Conservation (phyloP, 2,329 filamentous ascomycete species). For the Keithomyces neogunnii region DNA sequence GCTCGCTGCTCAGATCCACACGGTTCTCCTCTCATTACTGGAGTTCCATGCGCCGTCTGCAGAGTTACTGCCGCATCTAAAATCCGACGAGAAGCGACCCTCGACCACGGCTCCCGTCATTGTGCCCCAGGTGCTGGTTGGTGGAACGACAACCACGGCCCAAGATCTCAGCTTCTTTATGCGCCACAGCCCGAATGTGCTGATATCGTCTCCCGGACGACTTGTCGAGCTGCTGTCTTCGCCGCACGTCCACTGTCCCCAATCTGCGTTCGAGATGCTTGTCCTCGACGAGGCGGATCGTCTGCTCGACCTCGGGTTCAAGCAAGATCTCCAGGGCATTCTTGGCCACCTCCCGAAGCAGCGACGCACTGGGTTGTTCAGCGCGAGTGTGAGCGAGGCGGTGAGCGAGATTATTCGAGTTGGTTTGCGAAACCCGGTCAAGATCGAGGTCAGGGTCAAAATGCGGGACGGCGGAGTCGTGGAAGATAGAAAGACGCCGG, state of each 20-base stretch:
- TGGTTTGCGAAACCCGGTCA: conserved; percentile 87
- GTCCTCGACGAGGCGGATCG: conserved; percentile 94
- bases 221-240: conserved; percentile 81
- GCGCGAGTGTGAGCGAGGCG: conserved; percentile 90
- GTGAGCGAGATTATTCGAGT: conserved; percentile 89
- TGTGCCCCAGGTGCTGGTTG: conserved; percentile 80
- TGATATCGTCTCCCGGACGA: conserved; percentile 85
- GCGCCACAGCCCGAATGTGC: conserved; percentile 74
- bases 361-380: conserved; percentile 85
- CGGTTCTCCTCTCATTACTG: conserved; percentile 68
- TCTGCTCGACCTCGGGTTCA: conserved; percentile 87
- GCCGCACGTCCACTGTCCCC: conserved; percentile 77
- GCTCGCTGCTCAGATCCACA: conserved; percentile 81
- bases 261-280: conserved; percentile 83
- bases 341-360: conserved; percentile 83
- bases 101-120: conserved; percentile 42
- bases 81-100: conserved; percentile 47
- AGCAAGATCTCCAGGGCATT: conserved; percentile 81
- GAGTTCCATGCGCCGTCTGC: conserved; percentile 77
- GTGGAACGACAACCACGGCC: conserved; percentile 67
- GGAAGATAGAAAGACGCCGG: conserved; percentile 81
- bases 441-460: conserved; percentile 89
- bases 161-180: conserved; percentile 84
- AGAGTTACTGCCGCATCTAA: conserved; percentile 47
- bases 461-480: conserved; percentile 53